phyloP scores from a whole-genome alignment of 2,329 filamentous ascomycete genomes.

The Nakataea oryzae region DNA sequence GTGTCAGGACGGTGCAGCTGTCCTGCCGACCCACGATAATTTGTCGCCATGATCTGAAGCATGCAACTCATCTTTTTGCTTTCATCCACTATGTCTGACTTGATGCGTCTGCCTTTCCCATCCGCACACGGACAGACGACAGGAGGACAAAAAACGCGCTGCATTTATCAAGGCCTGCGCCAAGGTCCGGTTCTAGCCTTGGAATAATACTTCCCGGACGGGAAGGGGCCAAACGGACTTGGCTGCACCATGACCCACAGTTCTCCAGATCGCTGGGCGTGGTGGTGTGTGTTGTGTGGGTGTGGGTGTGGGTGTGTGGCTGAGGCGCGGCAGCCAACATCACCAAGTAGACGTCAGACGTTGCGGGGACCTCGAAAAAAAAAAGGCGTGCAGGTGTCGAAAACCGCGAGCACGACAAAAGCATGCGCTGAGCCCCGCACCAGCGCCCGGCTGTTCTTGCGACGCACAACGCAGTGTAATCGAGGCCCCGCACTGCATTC shows the following conservation, averaged over 20 bases:
- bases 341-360: not conserved
- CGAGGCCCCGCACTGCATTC: not conserved
- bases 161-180: not conserved
- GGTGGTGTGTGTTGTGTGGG: no score
- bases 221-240: not conserved
- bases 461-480: not conserved
- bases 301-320: no score
- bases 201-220: not conserved
- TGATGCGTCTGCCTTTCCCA: no score
- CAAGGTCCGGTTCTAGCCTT: not conserved
- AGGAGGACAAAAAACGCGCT: no score
- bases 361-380: not conserved
- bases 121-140: no score
- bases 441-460: not conserved
- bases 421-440: not conserved
- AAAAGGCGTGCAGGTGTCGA: not conserved
- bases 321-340: not conserved
- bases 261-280: not conserved
- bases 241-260: not conserved
- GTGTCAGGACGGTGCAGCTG: no score
- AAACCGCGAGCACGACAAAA: not conserved
- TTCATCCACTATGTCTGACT: no score
- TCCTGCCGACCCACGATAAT: no score
- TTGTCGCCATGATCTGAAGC: no score
- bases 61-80: no score